These are phyloP conservation scores for Echinochloa phyllopogon DNA, from an alignment of 176 grass and related monocot genomes.

Conservation along the genomic window DNA sequence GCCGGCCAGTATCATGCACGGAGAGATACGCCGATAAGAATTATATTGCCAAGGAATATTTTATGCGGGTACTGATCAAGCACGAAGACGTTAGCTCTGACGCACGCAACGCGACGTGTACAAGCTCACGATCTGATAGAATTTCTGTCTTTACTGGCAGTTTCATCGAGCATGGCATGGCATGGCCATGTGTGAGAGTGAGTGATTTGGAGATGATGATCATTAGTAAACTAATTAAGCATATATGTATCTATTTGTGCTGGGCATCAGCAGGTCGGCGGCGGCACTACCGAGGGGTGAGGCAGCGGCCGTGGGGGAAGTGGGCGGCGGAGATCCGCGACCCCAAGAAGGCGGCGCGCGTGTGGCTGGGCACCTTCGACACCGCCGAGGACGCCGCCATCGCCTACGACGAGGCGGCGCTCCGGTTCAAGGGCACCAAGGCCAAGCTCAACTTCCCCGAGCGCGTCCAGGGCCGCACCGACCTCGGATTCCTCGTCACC, in stretches of 20 bases:
- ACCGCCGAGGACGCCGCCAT: slow-evolving; percentile 74
- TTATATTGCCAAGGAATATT: slow-evolving; percentile 32
- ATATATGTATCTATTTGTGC: not conserved
- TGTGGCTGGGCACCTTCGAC: slow-evolving; percentile 75
- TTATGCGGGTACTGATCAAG: slow-evolving; percentile 28
- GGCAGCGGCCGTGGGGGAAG: slow-evolving; percentile 78
- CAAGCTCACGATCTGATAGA: not conserved
- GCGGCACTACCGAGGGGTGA: slow-evolving; percentile 64
- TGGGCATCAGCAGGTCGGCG: slow-evolving; percentile 14
- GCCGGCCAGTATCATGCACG: slow-evolving; percentile 28
- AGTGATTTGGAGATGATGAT: not conserved
- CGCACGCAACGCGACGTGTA: not conserved
- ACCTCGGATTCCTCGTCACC: slow-evolving; percentile 65
- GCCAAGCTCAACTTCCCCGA: slow-evolving; percentile 83
- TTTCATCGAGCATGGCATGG: not conserved
- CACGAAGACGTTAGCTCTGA: slow-evolving; percentile 39
- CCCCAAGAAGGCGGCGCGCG: slow-evolving; percentile 70
- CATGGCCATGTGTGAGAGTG: not conserved
- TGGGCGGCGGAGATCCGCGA: slow-evolving; percentile 75
- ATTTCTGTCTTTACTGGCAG: not conserved
- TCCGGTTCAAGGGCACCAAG: slow-evolving; percentile 70
- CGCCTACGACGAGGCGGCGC: slow-evolving; percentile 72
- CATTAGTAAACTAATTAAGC: not conserved
- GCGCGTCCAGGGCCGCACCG: slow-evolving; percentile 81
- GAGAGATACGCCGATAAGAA: slow-evolving; percentile 38